Base-by-base conservation (phyloP, 768 basidiomycete species). In the Gyrodon lividus region DNA sequence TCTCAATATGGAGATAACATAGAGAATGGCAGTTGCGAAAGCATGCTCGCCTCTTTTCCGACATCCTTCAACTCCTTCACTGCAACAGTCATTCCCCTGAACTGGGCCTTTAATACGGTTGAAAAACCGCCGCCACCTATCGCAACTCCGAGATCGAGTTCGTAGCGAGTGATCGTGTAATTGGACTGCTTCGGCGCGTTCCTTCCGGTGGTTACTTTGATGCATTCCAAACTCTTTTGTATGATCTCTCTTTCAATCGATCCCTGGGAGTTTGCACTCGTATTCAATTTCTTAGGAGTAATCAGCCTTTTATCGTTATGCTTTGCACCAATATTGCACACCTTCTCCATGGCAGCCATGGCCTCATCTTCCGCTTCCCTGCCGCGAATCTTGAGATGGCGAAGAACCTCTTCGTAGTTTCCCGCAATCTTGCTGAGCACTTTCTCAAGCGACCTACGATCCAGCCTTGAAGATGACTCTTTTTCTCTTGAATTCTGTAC, bases 41-140 rank as follows among this genome's bases (percentile, higher is more conserved):
- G 4, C 13, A 4, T 10, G n/a, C 39, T 1, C 20, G 50, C 53
- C 43, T 46, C 53, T 20, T 46, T 31, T 22, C 39, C 31, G 20
- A 41, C 2, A 5, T 54, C 43, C 43, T 42, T 54, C 6, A 50
- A 19, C 0, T 12, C 31, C 40, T 55, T 55, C 4, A 50, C 48
- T 8, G 53, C 53, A 24, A 55, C 53, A 5, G 34, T 30, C 34
- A 13, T 41, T 14, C 31, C 31, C 19, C 53, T 34, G 26, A 50
- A 55, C 34, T 19, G 23, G 4, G 48, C 53, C 22, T 46, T 55
- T 0, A 16, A 31, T 5, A 55, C 53, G 0, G 39, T 55, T 17
- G 53, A 40, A 41, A 68, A 68, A 23, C 60, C 65, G 6, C 67
- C 67, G 16, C 56, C 22, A 5, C 65, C 67, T 37, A 67, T 65